A percentile compares a stretch with the other conserved stretches of the same genome.
These are phyloP conservation scores for Serpula lacrymans DNA, from an alignment of 768 basidiomycete species.

Conservation along the genomic window DNA sequence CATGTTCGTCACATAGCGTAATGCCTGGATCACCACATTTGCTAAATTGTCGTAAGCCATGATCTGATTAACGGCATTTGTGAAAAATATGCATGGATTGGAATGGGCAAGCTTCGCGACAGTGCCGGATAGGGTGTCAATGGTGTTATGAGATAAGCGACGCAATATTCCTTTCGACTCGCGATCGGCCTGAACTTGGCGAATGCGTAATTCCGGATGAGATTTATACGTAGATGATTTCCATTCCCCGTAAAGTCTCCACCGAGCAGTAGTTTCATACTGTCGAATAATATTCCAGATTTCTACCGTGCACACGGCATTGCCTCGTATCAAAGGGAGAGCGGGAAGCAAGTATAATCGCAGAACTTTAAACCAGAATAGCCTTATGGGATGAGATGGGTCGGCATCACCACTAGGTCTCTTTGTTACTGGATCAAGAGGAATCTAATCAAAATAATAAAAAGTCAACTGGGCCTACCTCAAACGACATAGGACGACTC, in stretches of 20 bases:
- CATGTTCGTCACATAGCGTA: conserved; percentile 87
- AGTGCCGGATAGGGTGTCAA: conserved; percentile 79
- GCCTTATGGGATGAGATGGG: conserved; percentile 54
- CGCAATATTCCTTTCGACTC: conserved; percentile 89
- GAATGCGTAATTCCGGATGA: conserved; percentile 77
- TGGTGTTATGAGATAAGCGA: conserved; percentile 79
- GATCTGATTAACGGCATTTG: conserved; percentile 87
- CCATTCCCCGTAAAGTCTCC: conserved; percentile 97
- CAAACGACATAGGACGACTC: conserved; percentile 12
- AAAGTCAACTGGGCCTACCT: conserved; percentile 5
- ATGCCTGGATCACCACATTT: conserved; percentile 82
- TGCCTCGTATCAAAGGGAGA: conserved; percentile 78
- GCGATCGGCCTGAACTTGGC: conserved; percentile 77
- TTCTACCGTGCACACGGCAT: conserved; percentile 87
- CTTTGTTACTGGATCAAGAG: conserved; percentile 60
- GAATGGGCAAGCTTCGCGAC: conserved; percentile 93
- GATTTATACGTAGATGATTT: conserved; percentile 65
- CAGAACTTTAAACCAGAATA: conserved; percentile 82
- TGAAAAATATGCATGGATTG: conserved; percentile 90
- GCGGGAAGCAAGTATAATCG: conserved; percentile 84
- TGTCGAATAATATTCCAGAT: conserved; percentile 87
- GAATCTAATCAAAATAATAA: conserved; percentile 28
- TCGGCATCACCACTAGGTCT: conserved; percentile 53
- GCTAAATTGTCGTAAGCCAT: conserved; percentile 96
- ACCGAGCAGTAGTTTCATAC: conserved; percentile 77